Evolutionary conservation across 2,329 filamentous ascomycete genomes (phyloP).

Genomic region (Sclerotinia trifoliorum): DNA sequence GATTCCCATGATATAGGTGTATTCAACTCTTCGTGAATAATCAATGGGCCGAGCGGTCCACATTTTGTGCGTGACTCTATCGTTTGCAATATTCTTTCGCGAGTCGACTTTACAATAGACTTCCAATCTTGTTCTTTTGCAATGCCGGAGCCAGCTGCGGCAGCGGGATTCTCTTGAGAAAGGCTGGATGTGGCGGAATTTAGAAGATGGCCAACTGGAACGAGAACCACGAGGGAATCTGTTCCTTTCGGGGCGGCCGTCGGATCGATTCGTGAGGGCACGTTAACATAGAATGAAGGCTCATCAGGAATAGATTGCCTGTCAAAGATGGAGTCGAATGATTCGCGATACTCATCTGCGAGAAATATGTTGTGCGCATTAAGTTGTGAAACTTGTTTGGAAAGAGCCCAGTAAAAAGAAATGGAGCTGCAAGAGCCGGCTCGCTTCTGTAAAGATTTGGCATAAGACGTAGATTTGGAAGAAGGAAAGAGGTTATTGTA

Average conservation of each 20-base stretch:
- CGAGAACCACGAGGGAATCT: constrained; percentile 67
- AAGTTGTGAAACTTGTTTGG: constrained; percentile 59
- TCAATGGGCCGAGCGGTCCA: constrained; percentile 42
- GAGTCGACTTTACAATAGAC: constrained; percentile 57
- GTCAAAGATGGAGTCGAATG: constrained; percentile 76
- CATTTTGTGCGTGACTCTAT: constrained; percentile 60
- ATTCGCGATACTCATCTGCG: constrained; percentile 67
- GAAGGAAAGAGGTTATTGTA: constrained; percentile 63
- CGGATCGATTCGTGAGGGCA: constrained; percentile 67
- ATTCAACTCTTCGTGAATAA: constrained; percentile 60
- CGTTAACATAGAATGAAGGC: constrained; percentile 76
- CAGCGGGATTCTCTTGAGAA: constrained; percentile 30
- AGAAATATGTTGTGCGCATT: constrained; percentile 75
- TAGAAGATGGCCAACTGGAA: constrained; percentile 68
- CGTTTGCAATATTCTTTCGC: constrained; percentile 59
- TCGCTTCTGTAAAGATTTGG: constrained; percentile 46
- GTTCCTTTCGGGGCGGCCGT: constrained; percentile 63
- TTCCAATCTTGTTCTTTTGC: constrained; percentile 57
- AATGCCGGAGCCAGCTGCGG: constrained; percentile 34
- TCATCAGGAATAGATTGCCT: constrained; percentile 63
- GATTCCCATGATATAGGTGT: constrained; percentile 63
- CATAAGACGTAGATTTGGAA: constrained; percentile 37
- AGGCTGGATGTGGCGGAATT: constrained; percentile 43
- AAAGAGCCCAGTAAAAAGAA: constrained; percentile 73
- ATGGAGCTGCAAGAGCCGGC: constrained; percentile 69